These are phyloP conservation scores for Didymella segeticola DNA, from an alignment of 2,329 filamentous ascomycete genomes.

Conservation along the genomic window DNA sequence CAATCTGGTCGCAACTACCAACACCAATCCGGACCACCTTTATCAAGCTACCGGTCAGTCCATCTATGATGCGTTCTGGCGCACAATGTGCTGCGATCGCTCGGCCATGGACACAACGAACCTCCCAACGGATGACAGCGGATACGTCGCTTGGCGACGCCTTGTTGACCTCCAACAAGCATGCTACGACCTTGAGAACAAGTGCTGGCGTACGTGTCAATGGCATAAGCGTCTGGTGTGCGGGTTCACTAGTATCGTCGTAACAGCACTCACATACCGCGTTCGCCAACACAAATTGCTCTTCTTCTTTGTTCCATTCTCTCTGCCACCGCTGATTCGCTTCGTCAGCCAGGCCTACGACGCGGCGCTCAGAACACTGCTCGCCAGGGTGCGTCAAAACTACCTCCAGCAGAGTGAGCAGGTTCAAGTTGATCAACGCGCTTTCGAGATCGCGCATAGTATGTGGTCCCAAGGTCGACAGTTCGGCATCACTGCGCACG, in stretches of 20 bases:
- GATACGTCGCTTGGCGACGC: neutral
- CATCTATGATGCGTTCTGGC: slow-evolving; percentile 10
- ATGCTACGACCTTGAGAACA: neutral
- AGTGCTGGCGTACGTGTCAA: neutral
- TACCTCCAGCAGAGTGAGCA: neutral
- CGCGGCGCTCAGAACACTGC: no score
- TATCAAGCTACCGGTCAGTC: neutral
- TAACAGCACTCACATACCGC: neutral
- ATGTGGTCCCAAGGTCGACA: neutral
- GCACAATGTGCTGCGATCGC: slow-evolving; percentile 10
- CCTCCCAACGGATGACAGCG: neutral
- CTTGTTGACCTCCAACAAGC: neutral
- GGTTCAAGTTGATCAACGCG: neutral
- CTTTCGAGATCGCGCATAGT: neutral
- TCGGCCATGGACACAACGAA: neutral
- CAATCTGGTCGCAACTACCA: neutral
- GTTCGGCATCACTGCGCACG: neutral
- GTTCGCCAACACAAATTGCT: neutral
- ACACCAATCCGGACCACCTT: neutral
- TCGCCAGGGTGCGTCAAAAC: neutral
- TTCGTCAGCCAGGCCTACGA: no score
- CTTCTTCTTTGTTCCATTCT: neutral
- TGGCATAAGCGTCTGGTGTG: neutral
- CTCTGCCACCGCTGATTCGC: neutral
- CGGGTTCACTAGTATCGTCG: neutral